Evolutionary conservation across 129 eudicot species (phyloP).

Genomic region (Sambucus nigra): DNA sequence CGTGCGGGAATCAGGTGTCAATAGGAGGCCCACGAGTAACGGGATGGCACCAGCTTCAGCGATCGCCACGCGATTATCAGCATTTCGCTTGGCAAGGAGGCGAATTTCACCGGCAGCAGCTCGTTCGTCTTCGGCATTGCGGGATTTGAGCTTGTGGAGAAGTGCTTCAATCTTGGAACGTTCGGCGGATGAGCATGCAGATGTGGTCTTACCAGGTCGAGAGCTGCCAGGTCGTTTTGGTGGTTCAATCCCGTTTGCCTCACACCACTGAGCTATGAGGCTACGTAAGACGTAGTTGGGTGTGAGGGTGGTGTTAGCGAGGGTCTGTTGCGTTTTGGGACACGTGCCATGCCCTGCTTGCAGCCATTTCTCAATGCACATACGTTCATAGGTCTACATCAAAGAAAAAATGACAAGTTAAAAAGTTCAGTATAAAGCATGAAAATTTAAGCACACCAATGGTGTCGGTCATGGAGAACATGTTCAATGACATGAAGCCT

Average conservation of each 20-base stretch:
- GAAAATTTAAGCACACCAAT: too few species aligned
- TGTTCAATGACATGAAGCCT: not conserved
- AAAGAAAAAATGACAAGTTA: not conserved
- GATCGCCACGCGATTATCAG: slow-evolving; percentile 81
- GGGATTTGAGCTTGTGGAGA: slow-evolving; percentile 50
- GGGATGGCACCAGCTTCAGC: slow-evolving; percentile 98
- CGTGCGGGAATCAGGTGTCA: slow-evolving; percentile 71
- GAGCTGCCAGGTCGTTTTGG: slow-evolving; percentile 58
- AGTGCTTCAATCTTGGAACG: slow-evolving; percentile 62
- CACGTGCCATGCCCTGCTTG: slow-evolving; percentile 81
- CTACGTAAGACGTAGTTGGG: slow-evolving; percentile 90
- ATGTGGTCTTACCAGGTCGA: slow-evolving; percentile 25
- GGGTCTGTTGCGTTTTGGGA: slow-evolving; percentile 83
- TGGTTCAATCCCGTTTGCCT: slow-evolving; percentile 60
- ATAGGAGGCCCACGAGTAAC: slow-evolving; percentile 52
- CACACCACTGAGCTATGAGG: slow-evolving; percentile 93
- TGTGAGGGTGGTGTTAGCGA: slow-evolving; percentile 45
- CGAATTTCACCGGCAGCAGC: slow-evolving; percentile 87
- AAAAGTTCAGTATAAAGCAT: not conserved
- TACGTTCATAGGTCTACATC: slow-evolving; percentile 78
- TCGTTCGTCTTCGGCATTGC: slow-evolving; percentile 62
- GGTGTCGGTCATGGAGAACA: not conserved
- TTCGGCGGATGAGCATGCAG: slow-evolving; percentile 79
- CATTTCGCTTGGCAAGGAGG: slow-evolving; percentile 82
- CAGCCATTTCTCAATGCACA: slow-evolving; percentile 81